phyloP scores from a whole-genome alignment of 129 eudicot genomes.

The Kitagawia praeruptora region DNA sequence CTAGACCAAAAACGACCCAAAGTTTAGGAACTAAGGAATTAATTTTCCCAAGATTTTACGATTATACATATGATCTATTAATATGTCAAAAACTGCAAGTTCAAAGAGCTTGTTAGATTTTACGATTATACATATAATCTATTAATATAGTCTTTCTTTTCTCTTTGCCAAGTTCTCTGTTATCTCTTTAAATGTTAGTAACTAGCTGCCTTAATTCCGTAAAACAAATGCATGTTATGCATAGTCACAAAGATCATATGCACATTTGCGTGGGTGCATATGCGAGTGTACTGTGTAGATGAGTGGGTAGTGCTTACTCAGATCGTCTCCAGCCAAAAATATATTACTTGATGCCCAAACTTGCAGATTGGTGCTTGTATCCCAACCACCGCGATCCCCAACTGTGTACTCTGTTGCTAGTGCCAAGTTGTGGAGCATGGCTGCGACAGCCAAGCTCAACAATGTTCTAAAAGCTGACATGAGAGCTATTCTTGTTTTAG shows the following conservation, averaged over 20 bases:
- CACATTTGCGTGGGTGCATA: neutral
- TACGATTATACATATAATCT: neutral
- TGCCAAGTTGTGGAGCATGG: slow-evolving; percentile 23
- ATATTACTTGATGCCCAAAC: slow-evolving; percentile 46
- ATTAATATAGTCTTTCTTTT: no score
- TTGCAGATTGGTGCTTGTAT: slow-evolving; percentile 23
- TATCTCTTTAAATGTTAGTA: no score
- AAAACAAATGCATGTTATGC: neutral
- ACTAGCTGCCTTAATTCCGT: neutral
- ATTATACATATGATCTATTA: neutral
- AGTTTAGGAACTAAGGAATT: no score
- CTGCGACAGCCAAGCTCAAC: slow-evolving; percentile 27
- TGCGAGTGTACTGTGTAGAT: neutral
- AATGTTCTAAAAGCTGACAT: slow-evolving; percentile 3
- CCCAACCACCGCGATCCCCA: slow-evolving; percentile 63
- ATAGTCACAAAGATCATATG: neutral
- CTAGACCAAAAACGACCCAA: no score
- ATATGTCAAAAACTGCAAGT: no score
- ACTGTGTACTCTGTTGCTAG: slow-evolving; percentile 42
- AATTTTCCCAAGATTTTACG: no score
- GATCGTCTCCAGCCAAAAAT: slow-evolving; percentile 49
- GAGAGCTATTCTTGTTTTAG: neutral
- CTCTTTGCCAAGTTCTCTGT: no score
- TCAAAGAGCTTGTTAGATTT: no score
- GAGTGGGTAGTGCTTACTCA: slow-evolving; percentile 24